Evolutionary conservation across 352 stramenopile species (phyloP).

Genomic region (Globisporangium parvum): DNA sequence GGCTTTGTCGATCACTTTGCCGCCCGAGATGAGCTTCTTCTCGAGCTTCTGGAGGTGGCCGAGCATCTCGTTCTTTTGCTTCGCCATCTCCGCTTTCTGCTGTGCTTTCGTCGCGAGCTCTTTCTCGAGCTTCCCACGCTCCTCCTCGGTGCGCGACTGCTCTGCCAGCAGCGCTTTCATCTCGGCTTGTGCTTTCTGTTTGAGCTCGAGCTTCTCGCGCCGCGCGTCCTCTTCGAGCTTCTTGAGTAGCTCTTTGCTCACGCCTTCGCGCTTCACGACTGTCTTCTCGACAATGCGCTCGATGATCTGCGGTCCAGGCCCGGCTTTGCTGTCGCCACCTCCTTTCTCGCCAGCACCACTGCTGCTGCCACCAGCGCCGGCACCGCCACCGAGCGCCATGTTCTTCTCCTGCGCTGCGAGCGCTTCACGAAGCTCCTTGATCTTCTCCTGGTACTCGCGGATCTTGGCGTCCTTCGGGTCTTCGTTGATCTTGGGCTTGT

Average conservation of each 20-base stretch:
- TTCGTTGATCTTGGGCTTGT: slow-evolving; percentile 98
- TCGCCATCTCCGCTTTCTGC: slow-evolving; percentile 71
- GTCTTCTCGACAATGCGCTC: slow-evolving; percentile 83
- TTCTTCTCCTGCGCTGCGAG: slow-evolving; percentile 47
- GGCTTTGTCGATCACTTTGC: slow-evolving; percentile 92
- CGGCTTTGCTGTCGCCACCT: slow-evolving; percentile 34
- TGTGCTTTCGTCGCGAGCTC: slow-evolving; percentile 85
- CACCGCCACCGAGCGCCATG: slow-evolving; percentile 14
- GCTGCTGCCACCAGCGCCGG: slow-evolving; percentile 1
- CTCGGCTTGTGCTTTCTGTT: slow-evolving; percentile 62
- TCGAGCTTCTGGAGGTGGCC: slow-evolving; percentile 71
- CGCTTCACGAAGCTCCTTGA: slow-evolving; percentile 89
- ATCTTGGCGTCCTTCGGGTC: slow-evolving; percentile 98
- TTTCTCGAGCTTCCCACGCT: slow-evolving; percentile 77
- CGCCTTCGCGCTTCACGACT: slow-evolving; percentile 65
- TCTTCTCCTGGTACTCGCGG: slow-evolving; percentile 96
- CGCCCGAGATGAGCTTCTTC: slow-evolving; percentile 87
- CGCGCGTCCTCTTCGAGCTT: slow-evolving; percentile 72
- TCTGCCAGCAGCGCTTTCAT: slow-evolving; percentile 83
- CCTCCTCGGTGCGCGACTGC: slow-evolving; percentile 85
- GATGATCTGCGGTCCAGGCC: slow-evolving; percentile 30
- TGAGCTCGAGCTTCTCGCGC: slow-evolving; percentile 66
- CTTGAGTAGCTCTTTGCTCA: slow-evolving; percentile 72
- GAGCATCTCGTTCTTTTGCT: slow-evolving; percentile 91
- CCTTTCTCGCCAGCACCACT: slow-evolving; percentile 2